Base-by-base conservation (phyloP, 78 protist genomes). In the Planoprotostelium fungivorum region DNA sequence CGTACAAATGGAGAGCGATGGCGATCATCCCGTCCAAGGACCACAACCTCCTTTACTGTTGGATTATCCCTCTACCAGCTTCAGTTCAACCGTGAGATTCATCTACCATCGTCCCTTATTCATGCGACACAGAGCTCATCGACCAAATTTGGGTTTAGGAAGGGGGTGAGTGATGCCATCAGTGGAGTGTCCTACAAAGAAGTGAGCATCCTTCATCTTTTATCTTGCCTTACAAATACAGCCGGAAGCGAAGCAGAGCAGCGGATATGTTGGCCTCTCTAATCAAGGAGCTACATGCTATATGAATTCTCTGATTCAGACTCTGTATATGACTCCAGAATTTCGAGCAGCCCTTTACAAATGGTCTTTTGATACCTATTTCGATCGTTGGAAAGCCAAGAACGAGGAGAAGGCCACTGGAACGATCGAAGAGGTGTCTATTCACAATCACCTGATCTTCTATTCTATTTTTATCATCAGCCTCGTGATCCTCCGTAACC, bases 231-330 rank as follows among this genome's bases (percentile, higher is more conserved):
- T n/a, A n/a, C n/a, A 51, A 51, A 5, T 16, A 51, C 73, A 51
- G 73, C 5, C 73, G 31, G 87, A 85, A 16, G 73, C 16, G 73
- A 87, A 87, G 63, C 36, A 29, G 39, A n/a, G 23, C 25, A 35
- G 37, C 35, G 89, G 89, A 16, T 87, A 39, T 10, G 89, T 87
- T 84, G 89, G 89, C 36, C 89, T 87, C 35, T 34, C 89, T 16
- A 87, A 87, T 16, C 89, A 87, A 38, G 89, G 89, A 0, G 94
- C 97, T 31, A 96, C 98, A 10, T 96, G 98, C 90, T 96, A 95
- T 85, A 88, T 96, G 63, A 96, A 96, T 92, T 89, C 96, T 35
- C 94, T 96, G 38, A 35, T 94, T 34, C 98, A 96, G 89, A 0
- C 92, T 29, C 86, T 96, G 34, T 94, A 89, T 92, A 91, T 89